Evolutionary conservation across 345 rosid species (phyloP).

Genomic region (Sisymbrium altissimum): DNA sequence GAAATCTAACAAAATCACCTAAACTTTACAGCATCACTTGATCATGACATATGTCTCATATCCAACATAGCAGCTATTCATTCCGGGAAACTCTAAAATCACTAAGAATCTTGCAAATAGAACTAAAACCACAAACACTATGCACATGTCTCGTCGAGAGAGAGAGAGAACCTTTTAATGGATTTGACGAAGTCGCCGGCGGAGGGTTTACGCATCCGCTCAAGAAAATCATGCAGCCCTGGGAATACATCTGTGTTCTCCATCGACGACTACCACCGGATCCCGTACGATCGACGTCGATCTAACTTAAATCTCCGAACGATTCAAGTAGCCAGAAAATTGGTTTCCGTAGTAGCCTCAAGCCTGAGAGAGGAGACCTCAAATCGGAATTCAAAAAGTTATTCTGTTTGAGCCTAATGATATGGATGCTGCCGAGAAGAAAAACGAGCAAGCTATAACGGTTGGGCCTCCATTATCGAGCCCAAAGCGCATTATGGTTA

Average conservation of each 20-base stretch:
- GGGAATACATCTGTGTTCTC: slow-evolving; percentile 77
- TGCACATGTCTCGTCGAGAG: background rate
- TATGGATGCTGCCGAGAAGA: background rate
- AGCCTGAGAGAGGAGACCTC: background rate
- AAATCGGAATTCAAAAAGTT: background rate
- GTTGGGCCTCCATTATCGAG: background rate
- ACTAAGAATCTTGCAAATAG: background rate
- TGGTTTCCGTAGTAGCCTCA: background rate
- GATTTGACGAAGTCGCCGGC: slow-evolving; percentile 93
- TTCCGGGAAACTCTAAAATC: background rate
- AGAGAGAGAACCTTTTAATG: slow-evolving; percentile 64
- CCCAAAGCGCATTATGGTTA: background rate
- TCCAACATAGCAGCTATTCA: background rate
- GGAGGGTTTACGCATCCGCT: slow-evolving; percentile 93
- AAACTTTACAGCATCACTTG: background rate
- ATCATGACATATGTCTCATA: background rate
- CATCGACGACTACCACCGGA: slow-evolving; percentile 37
- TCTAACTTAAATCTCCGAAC: background rate
- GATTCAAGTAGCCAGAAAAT: background rate
- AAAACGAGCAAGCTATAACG: background rate
- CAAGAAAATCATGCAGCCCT: slow-evolving; percentile 85
- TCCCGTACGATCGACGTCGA: slow-evolving; percentile 4
- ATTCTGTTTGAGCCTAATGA: background rate
- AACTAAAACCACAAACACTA: background rate
- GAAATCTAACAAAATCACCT: background rate